These are phyloP conservation scores for Irpex rosettiformis DNA, from an alignment of 1,284 basidiomycete species.

Conservation along the genomic window DNA sequence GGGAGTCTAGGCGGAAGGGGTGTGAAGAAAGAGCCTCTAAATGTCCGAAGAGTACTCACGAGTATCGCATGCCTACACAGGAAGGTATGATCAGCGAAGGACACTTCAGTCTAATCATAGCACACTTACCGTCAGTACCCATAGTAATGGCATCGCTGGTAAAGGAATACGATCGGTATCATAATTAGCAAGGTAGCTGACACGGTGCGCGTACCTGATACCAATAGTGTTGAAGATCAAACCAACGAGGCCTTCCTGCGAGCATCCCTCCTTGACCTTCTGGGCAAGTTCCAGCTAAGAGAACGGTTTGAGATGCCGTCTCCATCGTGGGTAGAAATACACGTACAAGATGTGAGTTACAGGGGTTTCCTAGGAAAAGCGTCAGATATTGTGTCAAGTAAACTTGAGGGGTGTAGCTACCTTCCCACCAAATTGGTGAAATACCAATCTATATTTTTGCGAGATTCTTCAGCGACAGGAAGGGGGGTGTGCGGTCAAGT, in stretches of 20 bases:
- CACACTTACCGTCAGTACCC: slow-evolving; percentile 68
- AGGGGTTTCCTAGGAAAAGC: slow-evolving; percentile 64
- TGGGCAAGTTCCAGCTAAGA: slow-evolving; percentile 69
- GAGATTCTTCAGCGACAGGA: background rate
- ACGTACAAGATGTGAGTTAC: slow-evolving; percentile 73
- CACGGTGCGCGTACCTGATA: slow-evolving; percentile 49
- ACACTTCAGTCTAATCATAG: background rate
- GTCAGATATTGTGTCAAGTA: background rate
- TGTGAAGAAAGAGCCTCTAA: slow-evolving; percentile 7
- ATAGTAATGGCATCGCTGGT: slow-evolving; percentile 77
- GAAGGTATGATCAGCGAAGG: background rate
- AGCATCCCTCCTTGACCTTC: slow-evolving; percentile 74
- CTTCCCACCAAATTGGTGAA: slow-evolving; percentile 86
- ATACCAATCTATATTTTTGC: slow-evolving; percentile 64
- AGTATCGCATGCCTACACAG: slow-evolving; percentile 75
- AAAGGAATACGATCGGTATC: background rate
- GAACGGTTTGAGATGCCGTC: background rate
- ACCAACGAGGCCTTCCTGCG: slow-evolving; percentile 72
- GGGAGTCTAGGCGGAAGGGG: slow-evolving; percentile 56
- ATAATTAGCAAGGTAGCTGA: background rate
- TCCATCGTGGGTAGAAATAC: background rate
- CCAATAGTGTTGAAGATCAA: slow-evolving; percentile 80
- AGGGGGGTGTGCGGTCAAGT: too few species aligned
- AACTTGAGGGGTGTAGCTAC: slow-evolving; percentile 36
- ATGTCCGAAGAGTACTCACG: slow-evolving; percentile 42